Percentiles rank a stretch among this genome's conserved stretches.
phyloP scores from a whole-genome alignment of 2,329 filamentous ascomycete species.

The Pyrenochaeta sp. region DNA sequence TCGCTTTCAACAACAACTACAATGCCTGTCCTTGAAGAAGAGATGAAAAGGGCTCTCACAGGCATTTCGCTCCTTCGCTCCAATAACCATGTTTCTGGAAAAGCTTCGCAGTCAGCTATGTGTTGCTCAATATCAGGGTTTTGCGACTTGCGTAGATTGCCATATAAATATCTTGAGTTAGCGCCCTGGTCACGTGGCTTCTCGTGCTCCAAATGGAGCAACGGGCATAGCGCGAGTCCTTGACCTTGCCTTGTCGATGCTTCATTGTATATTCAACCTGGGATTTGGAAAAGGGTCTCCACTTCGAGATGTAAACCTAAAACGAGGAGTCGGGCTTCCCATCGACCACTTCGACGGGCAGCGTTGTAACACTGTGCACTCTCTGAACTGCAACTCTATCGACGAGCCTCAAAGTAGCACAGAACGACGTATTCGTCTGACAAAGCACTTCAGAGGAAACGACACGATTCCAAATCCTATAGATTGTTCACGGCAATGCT shows the following conservation, averaged over 20 bases:
- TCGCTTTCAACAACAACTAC: not conserved
- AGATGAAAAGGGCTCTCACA: constrained; percentile 1
- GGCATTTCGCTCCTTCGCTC: constrained; percentile 14
- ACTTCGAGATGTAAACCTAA: not conserved
- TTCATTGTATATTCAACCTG: constrained; percentile 3
- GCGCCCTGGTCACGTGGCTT: not conserved
- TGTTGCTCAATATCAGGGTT: constrained; percentile 6
- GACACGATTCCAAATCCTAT: not conserved
- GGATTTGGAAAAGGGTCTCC: not conserved
- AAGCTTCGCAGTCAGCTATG: constrained; percentile 7
- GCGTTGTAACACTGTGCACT: not conserved
- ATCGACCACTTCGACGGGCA: not conserved
- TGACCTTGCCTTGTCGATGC: not conserved
- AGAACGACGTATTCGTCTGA: not conserved
- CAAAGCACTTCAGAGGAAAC: not conserved
- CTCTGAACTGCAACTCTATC: not conserved
- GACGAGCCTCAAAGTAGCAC: not conserved
- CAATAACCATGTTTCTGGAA: constrained; percentile 22
- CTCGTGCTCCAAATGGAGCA: not conserved
- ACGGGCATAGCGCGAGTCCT: not conserved
- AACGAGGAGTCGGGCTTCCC: not conserved
- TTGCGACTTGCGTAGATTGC: constrained; percentile 5
- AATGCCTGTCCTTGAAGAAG: no score
- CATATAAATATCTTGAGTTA: not conserved
- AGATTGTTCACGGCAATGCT: not conserved